A percentile compares a stretch with the other conserved stretches of the same genome.
Evolutionary conservation across 768 basidiomycete genomes (phyloP).

Genomic region (Cystofilobasidium bisporidii): DNA sequence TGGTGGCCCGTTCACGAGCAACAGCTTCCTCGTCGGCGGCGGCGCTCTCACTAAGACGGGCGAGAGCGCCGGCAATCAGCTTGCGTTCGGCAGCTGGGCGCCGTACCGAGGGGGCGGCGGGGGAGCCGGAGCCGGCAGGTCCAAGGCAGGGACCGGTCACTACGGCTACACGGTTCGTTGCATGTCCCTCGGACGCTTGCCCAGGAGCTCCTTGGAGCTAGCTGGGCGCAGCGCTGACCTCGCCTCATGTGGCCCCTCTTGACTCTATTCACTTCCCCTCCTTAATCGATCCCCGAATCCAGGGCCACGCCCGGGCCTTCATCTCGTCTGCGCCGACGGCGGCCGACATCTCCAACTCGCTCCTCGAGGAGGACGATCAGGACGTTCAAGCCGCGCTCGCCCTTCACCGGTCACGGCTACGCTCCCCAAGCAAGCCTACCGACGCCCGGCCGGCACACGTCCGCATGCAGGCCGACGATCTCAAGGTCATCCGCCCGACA

Average conservation of each 20-base stretch:
- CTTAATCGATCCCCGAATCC: no score
- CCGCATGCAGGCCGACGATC: not conserved
- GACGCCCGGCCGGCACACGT: not conserved
- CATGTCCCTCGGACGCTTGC: no score
- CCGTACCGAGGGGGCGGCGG: slow-evolving; percentile 15
- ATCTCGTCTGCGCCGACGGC: slow-evolving; percentile 23
- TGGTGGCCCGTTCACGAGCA: slow-evolving; percentile 26
- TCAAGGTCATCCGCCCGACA: slow-evolving; percentile 18
- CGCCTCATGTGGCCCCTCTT: no score
- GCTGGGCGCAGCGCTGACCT: no score
- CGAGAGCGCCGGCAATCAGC: not conserved
- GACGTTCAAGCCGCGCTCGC: slow-evolving; percentile 17
- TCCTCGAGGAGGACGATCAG: slow-evolving; percentile 26
- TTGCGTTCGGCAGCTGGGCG: slow-evolving; percentile 18
- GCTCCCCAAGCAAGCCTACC: not conserved
- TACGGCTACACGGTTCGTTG: slow-evolving; percentile 22
- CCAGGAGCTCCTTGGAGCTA: no score
- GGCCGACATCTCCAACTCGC: slow-evolving; percentile 8
- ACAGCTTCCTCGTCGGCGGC: slow-evolving; percentile 25
- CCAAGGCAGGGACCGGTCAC: slow-evolving; percentile 4
- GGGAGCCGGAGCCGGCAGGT: slow-evolving; percentile 22
- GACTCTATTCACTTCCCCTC: not conserved
- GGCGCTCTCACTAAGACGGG: slow-evolving; percentile 24
- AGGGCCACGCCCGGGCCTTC: slow-evolving; percentile 26
- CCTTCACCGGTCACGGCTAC: slow-evolving; percentile 3